phyloP scores from a whole-genome alignment of 805 yeast genomes.

The Saccharomyces mikatae region DNA sequence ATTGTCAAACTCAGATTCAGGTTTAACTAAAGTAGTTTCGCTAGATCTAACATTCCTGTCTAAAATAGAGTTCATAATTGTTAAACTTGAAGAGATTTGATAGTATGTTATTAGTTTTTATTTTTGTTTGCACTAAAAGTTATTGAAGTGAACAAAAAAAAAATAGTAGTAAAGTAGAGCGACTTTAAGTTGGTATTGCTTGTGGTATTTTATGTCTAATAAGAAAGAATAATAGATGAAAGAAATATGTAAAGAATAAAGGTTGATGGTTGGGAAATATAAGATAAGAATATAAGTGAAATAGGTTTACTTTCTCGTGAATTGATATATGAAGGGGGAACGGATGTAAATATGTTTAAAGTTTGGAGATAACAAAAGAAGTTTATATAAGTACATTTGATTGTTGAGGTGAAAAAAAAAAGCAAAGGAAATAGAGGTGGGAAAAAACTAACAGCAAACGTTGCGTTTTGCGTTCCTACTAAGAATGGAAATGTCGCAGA shows the following conservation, averaged over 20 bases:
- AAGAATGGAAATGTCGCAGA: not conserved
- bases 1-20: conserved; percentile 5
- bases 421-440: not conserved
- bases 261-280: not conserved
- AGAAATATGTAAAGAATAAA: not conserved
- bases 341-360: not conserved
- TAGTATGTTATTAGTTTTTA: not conserved
- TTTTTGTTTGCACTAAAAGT: not conserved
- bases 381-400: not conserved
- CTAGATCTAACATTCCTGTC: not conserved
- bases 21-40: not conserved
- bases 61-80: not conserved
- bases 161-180: not conserved
- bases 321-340: not conserved
- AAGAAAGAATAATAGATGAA: not conserved
- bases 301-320: not conserved
- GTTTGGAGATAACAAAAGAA: not conserved
- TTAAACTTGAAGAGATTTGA: not conserved
- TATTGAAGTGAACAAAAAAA: not conserved
- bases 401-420: not conserved
- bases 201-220: not conserved
- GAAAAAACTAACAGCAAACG: not conserved
- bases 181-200: not conserved
- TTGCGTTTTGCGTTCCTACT: not conserved
- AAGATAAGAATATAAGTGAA: not conserved